Conservation (phyloP, 192 early-diverging fungal genomes). For the Kickxella alabastrina region DNA sequence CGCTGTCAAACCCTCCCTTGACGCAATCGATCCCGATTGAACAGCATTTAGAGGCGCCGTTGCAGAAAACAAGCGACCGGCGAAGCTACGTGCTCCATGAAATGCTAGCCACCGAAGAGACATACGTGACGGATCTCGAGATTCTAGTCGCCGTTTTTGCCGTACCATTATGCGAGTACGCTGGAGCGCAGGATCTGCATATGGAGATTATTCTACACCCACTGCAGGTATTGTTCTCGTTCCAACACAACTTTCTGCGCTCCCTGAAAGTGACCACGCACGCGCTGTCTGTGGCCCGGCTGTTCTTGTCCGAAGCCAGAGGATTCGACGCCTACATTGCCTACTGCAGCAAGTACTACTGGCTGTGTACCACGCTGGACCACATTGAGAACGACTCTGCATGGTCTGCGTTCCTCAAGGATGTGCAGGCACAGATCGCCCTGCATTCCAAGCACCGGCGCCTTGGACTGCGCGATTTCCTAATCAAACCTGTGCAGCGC, state of each 20-base stretch:
- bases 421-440: conserved; percentile 16
- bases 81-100: conserved; percentile 46
- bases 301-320: conserved; percentile 14
- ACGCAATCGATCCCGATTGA: neutral
- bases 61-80: conserved; percentile 8
- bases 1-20: neutral
- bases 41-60: neutral
- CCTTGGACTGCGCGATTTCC: conserved; percentile 39
- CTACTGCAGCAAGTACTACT: conserved; percentile 35
- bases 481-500: conserved; percentile 78
- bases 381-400: conserved; percentile 23
- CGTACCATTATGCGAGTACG: conserved; percentile 26
- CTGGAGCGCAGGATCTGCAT: conserved; percentile 9
- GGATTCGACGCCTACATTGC: conserved; percentile 31
- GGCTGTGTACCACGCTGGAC: conserved; percentile 27
- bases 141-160: conserved; percentile 43
- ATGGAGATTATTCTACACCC: conserved; percentile 27
- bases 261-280: conserved; percentile 6
- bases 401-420: conserved; percentile 26
- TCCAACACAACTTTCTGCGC: conserved; percentile 31
- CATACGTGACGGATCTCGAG: conserved; percentile 53
- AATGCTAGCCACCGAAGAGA: conserved; percentile 49
- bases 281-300: conserved; percentile 15
- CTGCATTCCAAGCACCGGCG: conserved; percentile 15
- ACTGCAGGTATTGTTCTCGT: conserved; percentile 26